A percentile compares a stretch with the other conserved stretches of the same genome.
phyloP scores from a whole-genome alignment of 306 rosid genomes.

The Elaeagnus macrophylla region DNA sequence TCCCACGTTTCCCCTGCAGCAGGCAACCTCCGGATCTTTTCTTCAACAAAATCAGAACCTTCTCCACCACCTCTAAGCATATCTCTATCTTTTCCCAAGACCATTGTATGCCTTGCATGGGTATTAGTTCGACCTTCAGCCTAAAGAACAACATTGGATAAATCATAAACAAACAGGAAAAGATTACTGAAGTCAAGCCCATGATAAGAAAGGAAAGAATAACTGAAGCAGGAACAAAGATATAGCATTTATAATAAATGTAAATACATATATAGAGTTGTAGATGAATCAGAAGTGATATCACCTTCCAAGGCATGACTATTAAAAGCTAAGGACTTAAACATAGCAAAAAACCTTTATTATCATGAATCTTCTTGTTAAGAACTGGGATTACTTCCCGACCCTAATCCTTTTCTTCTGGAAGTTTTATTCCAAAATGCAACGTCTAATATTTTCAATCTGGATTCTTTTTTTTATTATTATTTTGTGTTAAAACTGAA shows the following conservation, averaged over 20 bases:
- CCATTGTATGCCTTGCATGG: conserved; percentile 43
- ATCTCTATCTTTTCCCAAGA: conserved; percentile 56
- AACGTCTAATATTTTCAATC: no score
- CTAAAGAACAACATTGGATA: conserved; percentile 27
- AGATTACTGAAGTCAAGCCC: not conserved
- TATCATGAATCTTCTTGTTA: no score
- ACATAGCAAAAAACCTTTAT: no score
- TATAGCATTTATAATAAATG: conserved; percentile 6
- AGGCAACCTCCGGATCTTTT: conserved; percentile 64
- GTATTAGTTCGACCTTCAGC: conserved; percentile 50
- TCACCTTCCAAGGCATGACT: no score
- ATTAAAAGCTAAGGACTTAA: no score
- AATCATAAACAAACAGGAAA: conserved; percentile 3
- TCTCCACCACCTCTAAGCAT: conserved; percentile 42
- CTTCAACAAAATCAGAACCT: conserved; percentile 60
- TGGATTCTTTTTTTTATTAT: no score
- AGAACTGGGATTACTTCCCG: no score
- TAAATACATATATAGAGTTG: not conserved
- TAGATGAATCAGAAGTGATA: not conserved
- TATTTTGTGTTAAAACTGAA: no score
- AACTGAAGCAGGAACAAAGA: not conserved
- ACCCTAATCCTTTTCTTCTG: no score
- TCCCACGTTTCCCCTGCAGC: conserved; percentile 71
- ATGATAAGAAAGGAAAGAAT: not conserved
- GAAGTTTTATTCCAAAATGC: no score